phyloP scores from a whole-genome alignment of 306 rosid species.

The Hippophae gyantsensis region DNA sequence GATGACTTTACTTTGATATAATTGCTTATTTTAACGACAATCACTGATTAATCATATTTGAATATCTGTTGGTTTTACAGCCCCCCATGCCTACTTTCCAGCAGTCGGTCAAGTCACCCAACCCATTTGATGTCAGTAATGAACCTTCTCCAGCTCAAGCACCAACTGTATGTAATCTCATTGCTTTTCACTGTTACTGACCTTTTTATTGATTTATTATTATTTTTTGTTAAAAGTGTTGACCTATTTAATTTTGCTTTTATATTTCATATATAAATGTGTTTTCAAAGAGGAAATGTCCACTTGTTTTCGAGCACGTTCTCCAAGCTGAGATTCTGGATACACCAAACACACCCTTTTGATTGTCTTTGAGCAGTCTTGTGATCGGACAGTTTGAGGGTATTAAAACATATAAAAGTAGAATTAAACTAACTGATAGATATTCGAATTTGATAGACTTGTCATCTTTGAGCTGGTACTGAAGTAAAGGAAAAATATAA shows the following conservation, averaged over 20 bases:
- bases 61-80: constrained; percentile 41
- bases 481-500: too few relatives aligned
- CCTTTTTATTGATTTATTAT: too few relatives aligned
- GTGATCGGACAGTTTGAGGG: not conserved
- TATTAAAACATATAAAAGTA: not conserved
- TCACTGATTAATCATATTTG: too few relatives aligned
- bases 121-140: constrained; percentile 68
- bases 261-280: not conserved
- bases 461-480: not conserved
- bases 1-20: constrained; percentile 4
- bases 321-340: not conserved
- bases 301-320: not conserved
- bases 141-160: constrained; percentile 47
- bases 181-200: not conserved
- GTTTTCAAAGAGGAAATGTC: not conserved
- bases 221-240: not conserved
- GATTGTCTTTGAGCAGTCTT: not conserved
- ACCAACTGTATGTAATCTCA: constrained; percentile 42
- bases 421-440: not conserved
- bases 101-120: constrained; percentile 50
- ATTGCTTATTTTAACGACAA: constrained; percentile 1
- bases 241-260: not conserved
- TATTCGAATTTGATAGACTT: not conserved
- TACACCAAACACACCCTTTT: not conserved
- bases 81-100: constrained; percentile 42